Conservation (phyloP, 495 filamentous ascomycete species). For the Apodospora peruviana region DNA sequence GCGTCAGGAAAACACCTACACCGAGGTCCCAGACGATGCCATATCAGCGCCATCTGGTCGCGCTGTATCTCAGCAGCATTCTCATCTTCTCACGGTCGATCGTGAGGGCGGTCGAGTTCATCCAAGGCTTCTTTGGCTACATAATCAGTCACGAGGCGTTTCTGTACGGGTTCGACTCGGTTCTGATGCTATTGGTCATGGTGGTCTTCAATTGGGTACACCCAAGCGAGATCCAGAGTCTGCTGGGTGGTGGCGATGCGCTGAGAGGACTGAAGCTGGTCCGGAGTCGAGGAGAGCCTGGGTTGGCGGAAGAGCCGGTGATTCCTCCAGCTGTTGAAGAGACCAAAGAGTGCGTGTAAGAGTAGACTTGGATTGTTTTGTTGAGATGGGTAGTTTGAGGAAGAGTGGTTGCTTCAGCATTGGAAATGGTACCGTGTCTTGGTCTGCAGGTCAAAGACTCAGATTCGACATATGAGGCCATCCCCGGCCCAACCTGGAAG, state of each 20-base stretch:
- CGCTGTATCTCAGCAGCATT: constrained; percentile 47
- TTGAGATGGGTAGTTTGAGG: too few species aligned
- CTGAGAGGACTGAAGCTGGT: constrained; percentile 4
- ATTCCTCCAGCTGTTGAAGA: too few species aligned
- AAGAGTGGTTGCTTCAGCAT: too few species aligned
- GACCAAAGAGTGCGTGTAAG: too few species aligned
- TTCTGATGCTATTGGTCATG: constrained; percentile 50
- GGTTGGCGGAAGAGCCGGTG: too few species aligned
- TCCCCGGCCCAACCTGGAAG: too few species aligned
- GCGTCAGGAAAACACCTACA: constrained; percentile 5
- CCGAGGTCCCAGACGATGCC: constrained; percentile 33
- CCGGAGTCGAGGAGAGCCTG: too few species aligned
- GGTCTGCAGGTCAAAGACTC: too few species aligned
- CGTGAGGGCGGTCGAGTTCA: constrained; percentile 56
- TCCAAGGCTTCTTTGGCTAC: constrained; percentile 48
- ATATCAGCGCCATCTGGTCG: constrained; percentile 38
- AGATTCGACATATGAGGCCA: too few species aligned
- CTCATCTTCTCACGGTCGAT: constrained; percentile 59
- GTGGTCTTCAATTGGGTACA: constrained; percentile 42
- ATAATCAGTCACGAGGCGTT: constrained; percentile 49
- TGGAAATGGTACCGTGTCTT: too few species aligned
- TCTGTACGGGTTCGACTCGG: constrained; percentile 58
- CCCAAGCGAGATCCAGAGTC: constrained; percentile 7
- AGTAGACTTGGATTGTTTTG: too few species aligned
- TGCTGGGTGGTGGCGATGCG: constrained; percentile 2